phyloP scores from a whole-genome alignment of 139 green algal species.

The Chlorella sp. region DNA sequence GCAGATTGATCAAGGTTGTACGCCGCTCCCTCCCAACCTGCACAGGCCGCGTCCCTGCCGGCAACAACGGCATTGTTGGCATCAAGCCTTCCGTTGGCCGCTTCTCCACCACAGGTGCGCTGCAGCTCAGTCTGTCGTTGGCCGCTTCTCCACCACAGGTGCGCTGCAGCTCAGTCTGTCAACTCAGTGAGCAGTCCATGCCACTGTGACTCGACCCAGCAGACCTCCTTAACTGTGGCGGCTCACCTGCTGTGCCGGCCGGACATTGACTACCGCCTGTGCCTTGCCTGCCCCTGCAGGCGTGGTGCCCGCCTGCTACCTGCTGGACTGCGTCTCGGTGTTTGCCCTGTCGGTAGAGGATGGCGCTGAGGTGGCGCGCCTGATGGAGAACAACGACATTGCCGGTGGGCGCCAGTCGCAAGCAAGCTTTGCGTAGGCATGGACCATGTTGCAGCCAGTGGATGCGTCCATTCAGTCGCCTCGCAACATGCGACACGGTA shows the following conservation, averaged over 20 bases:
- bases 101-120: constrained; percentile 47
- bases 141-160: constrained; percentile 55
- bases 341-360: constrained; percentile 71
- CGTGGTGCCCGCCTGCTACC: constrained; percentile 76
- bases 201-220: no score
- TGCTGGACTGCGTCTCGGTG: constrained; percentile 81
- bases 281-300: constrained; percentile 21
- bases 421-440: background rate
- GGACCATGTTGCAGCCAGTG: background rate
- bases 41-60: constrained; percentile 66
- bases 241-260: no score
- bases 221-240: no score
- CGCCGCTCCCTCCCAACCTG: no score
- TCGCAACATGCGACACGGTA: no score
- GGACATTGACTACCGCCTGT: no score
- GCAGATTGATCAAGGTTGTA: no score
- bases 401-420: background rate
- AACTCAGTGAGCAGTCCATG: no score
- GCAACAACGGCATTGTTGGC: constrained; percentile 78
- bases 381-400: constrained; percentile 54
- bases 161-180: constrained; percentile 49
- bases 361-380: constrained; percentile 47
- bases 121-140: constrained; percentile 61
- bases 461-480: no score
- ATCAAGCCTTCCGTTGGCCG: constrained; percentile 76